A percentile compares a stretch with the other conserved stretches of the same genome.
Evolutionary conservation across 2,329 filamentous ascomycete genomes (phyloP).

Genomic region (Grosmannia huntii): DNA sequence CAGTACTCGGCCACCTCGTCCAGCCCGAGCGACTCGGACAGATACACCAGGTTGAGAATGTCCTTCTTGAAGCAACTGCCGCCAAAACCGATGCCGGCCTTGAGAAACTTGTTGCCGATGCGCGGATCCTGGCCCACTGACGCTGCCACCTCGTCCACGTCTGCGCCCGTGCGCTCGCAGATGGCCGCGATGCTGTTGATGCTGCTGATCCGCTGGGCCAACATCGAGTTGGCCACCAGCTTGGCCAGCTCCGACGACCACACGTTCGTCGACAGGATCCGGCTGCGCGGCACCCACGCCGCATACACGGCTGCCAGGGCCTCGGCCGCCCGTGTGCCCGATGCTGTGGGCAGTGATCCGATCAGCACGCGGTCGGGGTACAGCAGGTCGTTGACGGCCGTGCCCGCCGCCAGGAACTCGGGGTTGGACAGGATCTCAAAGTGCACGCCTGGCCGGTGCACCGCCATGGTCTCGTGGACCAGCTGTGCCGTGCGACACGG

Average conservation of each 20-base stretch:
- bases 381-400: slow-evolving; percentile 58
- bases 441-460: slow-evolving; percentile 46
- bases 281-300: slow-evolving; percentile 53
- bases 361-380: slow-evolving; percentile 64
- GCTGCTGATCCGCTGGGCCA: slow-evolving; percentile 68
- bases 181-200: slow-evolving; percentile 74
- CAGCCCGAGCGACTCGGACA: slow-evolving; percentile 57
- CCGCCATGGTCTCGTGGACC: slow-evolving; percentile 49
- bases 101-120: slow-evolving; percentile 61
- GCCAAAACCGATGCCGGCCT: slow-evolving; percentile 65
- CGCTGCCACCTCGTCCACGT: slow-evolving; percentile 58
- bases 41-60: slow-evolving; percentile 58
- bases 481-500: slow-evolving; percentile 62
- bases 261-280: slow-evolving; percentile 59
- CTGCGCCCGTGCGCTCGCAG: slow-evolving; percentile 63
- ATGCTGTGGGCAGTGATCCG: slow-evolving; percentile 48
- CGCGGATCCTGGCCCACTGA: slow-evolving; percentile 57
- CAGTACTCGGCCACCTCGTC: slow-evolving; percentile 65
- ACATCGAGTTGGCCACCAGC: slow-evolving; percentile 66
- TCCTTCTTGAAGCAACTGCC: slow-evolving; percentile 78
- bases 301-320: slow-evolving; percentile 54
- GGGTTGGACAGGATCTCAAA: slow-evolving; percentile 74
- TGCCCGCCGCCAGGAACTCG: slow-evolving; percentile 69
- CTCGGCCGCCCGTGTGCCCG: slow-evolving; percentile 49
- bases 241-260: slow-evolving; percentile 73